A percentile compares a stretch with the other conserved stretches of the same genome.
phyloP scores from a whole-genome alignment of 305 asterid species.

The Solanum aculeatissimum region DNA sequence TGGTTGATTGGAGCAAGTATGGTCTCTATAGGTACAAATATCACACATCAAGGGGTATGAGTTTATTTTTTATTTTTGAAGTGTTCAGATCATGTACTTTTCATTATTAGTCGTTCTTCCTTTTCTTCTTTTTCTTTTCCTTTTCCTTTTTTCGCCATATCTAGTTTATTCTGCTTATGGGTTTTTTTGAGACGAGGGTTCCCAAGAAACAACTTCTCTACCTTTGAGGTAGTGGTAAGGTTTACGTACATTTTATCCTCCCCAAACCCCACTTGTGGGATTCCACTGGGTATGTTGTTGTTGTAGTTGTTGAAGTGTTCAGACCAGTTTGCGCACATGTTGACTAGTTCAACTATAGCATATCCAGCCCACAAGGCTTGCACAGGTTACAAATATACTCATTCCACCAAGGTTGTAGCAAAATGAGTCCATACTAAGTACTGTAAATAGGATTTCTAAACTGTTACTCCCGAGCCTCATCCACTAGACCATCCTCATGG shows the following conservation, averaged over 20 bases:
- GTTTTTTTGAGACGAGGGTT: too few species aligned
- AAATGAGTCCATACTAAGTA: neutral
- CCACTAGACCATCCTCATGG: neutral
- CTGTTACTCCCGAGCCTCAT: neutral
- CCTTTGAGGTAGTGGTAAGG: too few species aligned
- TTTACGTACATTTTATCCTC: too few species aligned
- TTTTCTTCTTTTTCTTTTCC: too few species aligned
- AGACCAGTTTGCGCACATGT: neutral
- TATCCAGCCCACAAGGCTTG: neutral
- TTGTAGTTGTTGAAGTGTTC: too few species aligned
- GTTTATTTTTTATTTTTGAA: neutral
- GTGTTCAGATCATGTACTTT: too few species aligned
- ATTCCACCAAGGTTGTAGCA: neutral
- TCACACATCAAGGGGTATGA: neutral
- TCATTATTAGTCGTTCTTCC: too few species aligned
- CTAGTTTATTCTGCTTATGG: too few species aligned
- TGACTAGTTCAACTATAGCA: neutral
- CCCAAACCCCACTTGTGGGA: too few species aligned
- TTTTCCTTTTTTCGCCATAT: too few species aligned
- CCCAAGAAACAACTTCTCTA: too few species aligned
- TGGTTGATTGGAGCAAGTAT: neutral
- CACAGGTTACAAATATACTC: neutral
- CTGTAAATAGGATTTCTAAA: neutral
- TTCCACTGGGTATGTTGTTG: too few species aligned
- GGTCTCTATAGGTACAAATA: neutral